phyloP scores from a whole-genome alignment of 192 early-diverging fungal genomes.

The Coemansia umbellata region DNA sequence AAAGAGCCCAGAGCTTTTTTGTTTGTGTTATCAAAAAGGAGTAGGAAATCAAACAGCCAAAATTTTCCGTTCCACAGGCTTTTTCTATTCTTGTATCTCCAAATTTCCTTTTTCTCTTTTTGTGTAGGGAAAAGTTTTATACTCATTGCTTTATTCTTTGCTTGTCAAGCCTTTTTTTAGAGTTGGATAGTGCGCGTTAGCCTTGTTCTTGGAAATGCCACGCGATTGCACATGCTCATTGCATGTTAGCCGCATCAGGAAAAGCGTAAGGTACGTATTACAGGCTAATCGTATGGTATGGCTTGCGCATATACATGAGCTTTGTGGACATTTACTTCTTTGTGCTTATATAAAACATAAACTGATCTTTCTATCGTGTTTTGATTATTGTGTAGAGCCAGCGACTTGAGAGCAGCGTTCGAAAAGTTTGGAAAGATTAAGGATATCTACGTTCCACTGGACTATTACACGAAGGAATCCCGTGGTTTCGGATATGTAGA shows the following conservation, averaged over 20 bases:
- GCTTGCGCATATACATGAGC: background rate
- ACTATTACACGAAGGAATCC: constrained; percentile 47
- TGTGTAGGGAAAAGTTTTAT: no score
- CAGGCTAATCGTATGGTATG: background rate
- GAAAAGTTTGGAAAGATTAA: constrained; percentile 46
- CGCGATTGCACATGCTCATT: constrained; percentile 51
- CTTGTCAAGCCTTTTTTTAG: no score
- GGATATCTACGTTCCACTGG: constrained; percentile 46
- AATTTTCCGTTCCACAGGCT: no score
- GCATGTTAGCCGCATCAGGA: constrained; percentile 47
- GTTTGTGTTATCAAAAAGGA: no score
- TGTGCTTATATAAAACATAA: no score
- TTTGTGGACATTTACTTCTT: background rate
- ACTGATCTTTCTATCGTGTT: background rate
- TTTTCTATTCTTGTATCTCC: no score
- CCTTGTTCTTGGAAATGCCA: constrained; percentile 21
- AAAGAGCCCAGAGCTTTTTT: no score
- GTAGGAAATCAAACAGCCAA: no score
- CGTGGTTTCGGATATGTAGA: constrained; percentile 52
- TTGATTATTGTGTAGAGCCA: constrained; percentile 17
- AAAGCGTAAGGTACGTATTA: constrained; percentile 39
- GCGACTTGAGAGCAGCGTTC: constrained; percentile 33
- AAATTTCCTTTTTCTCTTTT: no score
- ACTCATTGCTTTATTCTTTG: no score
- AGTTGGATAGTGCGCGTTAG: no score